phyloP scores from a whole-genome alignment of 1,139 yeast genomes.

The Wickerhamomyces sp. region DNA sequence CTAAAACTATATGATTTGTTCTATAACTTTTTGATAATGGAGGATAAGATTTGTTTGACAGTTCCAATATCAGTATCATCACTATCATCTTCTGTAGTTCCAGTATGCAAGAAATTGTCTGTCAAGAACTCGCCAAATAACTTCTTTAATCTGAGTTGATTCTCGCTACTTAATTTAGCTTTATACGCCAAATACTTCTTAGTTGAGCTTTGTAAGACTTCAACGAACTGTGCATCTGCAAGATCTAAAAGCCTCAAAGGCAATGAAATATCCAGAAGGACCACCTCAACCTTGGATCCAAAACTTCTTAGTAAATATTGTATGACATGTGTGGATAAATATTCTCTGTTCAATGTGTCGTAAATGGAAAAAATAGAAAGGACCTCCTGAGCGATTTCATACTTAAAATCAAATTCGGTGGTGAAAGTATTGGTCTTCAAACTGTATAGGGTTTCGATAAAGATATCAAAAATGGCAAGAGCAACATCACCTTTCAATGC shows the following conservation, averaged over 20 bases:
- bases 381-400: conserved; percentile 41
- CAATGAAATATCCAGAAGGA: conserved; percentile 55
- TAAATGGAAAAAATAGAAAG: conserved; percentile 61
- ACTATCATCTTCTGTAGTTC: conserved; percentile 23
- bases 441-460: conserved; percentile 47
- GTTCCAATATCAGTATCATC: conserved; percentile 26
- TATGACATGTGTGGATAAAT: conserved; percentile 62
- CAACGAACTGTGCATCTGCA: conserved; percentile 43
- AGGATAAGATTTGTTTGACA: conserved; percentile 27
- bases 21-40: conserved; percentile 29
- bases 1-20: neutral
- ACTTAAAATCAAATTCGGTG: conserved; percentile 30
- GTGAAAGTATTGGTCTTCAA: conserved; percentile 27
- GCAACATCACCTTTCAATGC: conserved; percentile 90
- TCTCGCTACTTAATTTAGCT: conserved; percentile 33
- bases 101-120: conserved; percentile 34
- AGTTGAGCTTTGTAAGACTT: conserved; percentile 60
- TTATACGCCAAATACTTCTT: conserved; percentile 65
- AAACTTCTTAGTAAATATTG: conserved; percentile 36
- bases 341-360: conserved; percentile 60
- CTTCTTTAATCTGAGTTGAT: conserved; percentile 39
- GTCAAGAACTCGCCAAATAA: conserved; percentile 38
- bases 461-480: conserved; percentile 72
- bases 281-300: conserved; percentile 28
- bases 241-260: conserved; percentile 54